Conservation (phyloP, 306 rosid species). For the Echinosophora koreensis region DNA sequence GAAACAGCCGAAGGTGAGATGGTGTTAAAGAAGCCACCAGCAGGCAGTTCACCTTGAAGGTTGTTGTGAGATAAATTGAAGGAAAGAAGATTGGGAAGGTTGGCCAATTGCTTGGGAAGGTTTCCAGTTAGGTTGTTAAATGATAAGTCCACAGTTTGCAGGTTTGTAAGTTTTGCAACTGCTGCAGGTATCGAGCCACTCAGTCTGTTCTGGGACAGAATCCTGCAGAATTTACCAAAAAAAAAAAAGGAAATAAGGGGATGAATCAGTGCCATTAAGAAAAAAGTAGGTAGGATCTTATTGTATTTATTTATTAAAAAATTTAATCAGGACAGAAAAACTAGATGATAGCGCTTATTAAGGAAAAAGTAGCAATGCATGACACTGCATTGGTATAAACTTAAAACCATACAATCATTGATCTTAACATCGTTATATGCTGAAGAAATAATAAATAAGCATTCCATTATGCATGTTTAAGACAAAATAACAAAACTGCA, state of each 20-base stretch:
- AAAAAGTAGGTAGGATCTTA: conserved; percentile 6
- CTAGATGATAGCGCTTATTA: not conserved
- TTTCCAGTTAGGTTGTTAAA: conserved; percentile 76
- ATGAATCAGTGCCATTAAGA: not conserved
- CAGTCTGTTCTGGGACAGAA: conserved; percentile 72
- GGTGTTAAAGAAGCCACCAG: conserved; percentile 93
- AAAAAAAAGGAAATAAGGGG: conserved; percentile 4
- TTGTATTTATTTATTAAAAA: conserved; percentile 25
- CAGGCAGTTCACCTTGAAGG: conserved; percentile 90
- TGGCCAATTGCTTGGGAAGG: conserved; percentile 88
- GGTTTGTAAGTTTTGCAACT: conserved; percentile 70
- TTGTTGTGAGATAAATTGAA: conserved; percentile 96
- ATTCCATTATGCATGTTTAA: conserved; percentile 27
- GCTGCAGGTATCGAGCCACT: conserved; percentile 77
- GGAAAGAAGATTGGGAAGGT: conserved; percentile 79
- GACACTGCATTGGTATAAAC: conserved; percentile 18
- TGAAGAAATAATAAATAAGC: conserved; percentile 13
- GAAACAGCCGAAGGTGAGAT: conserved; percentile 75
- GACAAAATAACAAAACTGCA: conserved; percentile 27
- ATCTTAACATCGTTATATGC: not conserved
- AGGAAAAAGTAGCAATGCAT: conserved; percentile 27
- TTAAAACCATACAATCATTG: conserved; percentile 12
- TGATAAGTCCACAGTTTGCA: conserved; percentile 84
- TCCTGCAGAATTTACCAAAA: conserved; percentile 59
- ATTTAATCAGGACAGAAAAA: conserved; percentile 9